Evolutionary conservation across 2,329 filamentous ascomycete species (phyloP).

Genomic region (Byssoonygena ceratinophila): DNA sequence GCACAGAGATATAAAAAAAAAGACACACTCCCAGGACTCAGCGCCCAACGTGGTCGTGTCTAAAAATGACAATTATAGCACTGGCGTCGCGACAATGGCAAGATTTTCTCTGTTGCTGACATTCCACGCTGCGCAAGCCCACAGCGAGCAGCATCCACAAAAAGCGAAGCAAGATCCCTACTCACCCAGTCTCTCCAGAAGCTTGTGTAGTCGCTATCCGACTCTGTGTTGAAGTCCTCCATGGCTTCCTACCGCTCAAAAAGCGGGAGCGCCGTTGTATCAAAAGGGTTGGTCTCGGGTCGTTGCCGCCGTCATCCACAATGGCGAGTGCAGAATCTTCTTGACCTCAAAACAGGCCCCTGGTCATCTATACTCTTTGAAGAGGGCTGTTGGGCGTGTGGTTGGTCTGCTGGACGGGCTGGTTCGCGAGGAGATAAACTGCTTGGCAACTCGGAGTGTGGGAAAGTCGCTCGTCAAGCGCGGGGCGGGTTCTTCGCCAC

Average conservation of each 20-base stretch:
- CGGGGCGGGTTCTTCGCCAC: background rate
- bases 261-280: background rate
- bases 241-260: constrained; percentile 41
- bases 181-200: constrained; percentile 99
- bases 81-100: background rate
- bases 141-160: background rate
- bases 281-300: background rate
- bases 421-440: background rate
- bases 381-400: background rate
- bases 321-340: too few relatives aligned
- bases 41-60: too few relatives aligned
- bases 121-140: background rate
- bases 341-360: background rate
- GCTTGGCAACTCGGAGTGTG: background rate
- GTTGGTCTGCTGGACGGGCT: background rate
- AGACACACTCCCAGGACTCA: background rate
- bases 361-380: background rate
- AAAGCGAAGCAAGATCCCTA: constrained; percentile 24
- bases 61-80: too few relatives aligned
- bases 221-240: constrained; percentile 89
- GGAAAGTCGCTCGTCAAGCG: background rate
- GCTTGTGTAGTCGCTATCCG: constrained; percentile 96
- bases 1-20: too few relatives aligned
- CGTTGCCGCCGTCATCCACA: background rate
- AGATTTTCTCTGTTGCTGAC: background rate